Base-by-base conservation (phyloP, 768 basidiomycete species). In the Daedalea quercina region DNA sequence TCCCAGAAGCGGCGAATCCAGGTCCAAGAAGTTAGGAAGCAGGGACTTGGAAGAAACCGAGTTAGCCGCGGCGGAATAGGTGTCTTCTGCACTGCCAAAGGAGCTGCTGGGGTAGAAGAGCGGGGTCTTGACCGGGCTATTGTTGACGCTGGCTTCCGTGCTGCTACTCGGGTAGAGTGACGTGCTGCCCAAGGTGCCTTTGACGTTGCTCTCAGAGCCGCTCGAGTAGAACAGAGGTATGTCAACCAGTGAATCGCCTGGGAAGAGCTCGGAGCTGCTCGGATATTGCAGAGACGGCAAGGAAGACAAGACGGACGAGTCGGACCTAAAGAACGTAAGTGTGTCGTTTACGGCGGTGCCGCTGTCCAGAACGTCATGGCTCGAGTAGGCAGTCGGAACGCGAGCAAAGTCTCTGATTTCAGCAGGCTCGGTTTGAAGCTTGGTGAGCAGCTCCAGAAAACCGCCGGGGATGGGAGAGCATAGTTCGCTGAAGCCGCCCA, bases 171-270 rank as follows among this genome's bases (percentile, higher is more conserved):
- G 37, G 37, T 40, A 40, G 37, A 40, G 37, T 6, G 37, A 40
- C 19, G 37, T 15, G 15, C 6, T 40, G 19, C 7, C 15, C 34
- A 40, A 19, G 34, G 15, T 26, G 22, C 34, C 34, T 3, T 22
- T n/a, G n/a, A 49, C 31, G 25, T 34, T 49, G 35, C 34, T 9
- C 9, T 49, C 48, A n/a, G 48, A 49, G 35, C 48, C 34, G 34
- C 48, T 40, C 3, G 22, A 4, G 33, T 40, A 26, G 34, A 22
- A 49, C 34, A 49, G 48, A 24, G 48, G 33, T 15, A 15, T 9
- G n/a, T 33, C n/a, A 12, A 26, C 28, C 6, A 6, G 11, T 4
- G 11, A 31, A 11, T 31, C 28, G 6, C 28, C 28, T 11, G 28
- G 6, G 11, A 6, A 6, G 28, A 31, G 11, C 28, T 11, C 28